Evolutionary conservation across 257 asterid species (phyloP).

Genomic region (Solanum pinnatisectum): DNA sequence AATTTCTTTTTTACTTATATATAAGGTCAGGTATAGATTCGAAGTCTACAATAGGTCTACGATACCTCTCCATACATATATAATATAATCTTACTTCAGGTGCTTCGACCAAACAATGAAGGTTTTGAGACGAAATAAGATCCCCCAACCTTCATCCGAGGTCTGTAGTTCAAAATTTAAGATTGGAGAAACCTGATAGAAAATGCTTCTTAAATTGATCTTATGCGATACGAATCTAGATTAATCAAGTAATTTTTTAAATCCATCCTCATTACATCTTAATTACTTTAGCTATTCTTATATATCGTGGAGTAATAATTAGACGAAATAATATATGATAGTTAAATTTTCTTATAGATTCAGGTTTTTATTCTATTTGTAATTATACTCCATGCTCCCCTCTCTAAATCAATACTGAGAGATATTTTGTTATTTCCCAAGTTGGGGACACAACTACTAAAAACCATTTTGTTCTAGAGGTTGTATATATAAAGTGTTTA

Average conservation of each 20-base stretch:
- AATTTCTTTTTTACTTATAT: background rate
- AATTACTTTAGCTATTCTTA: background rate
- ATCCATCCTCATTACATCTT: background rate
- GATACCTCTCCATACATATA: background rate
- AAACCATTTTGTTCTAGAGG: background rate
- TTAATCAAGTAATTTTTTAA: background rate
- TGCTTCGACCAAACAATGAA: background rate
- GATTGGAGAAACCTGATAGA: no score
- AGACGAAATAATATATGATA: background rate
- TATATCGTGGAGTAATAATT: background rate
- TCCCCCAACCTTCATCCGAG: no score
- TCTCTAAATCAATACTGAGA: background rate
- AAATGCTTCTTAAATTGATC: background rate
- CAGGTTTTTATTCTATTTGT: background rate
- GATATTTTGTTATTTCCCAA: background rate
- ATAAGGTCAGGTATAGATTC: background rate
- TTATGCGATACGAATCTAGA: background rate
- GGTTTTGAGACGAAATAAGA: background rate
- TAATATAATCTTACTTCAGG: no score
- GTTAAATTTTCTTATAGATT: background rate
- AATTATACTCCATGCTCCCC: background rate
- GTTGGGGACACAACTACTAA: background rate
- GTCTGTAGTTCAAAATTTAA: background rate
- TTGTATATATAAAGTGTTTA: background rate
- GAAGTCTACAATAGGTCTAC: background rate